These are phyloP conservation scores for Volutella citrinella DNA, from an alignment of 2,329 filamentous ascomycete genomes.

Conservation along the genomic window DNA sequence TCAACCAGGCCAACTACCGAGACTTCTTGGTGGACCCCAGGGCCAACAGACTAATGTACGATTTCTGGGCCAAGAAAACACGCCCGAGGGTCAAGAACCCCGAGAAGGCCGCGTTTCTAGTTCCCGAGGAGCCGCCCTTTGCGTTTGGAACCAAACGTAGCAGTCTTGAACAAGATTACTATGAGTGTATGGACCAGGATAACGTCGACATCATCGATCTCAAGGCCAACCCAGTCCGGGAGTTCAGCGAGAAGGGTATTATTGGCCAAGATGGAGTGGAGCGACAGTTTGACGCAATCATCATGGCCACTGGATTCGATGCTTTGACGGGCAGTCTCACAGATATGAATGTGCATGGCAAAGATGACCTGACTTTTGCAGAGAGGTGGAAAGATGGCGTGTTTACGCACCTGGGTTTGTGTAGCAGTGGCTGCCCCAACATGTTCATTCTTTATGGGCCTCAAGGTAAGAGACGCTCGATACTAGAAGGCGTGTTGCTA, in stretches of 20 bases:
- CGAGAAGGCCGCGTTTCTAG: constrained; percentile 41
- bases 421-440: constrained; percentile 18
- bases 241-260: constrained; percentile 39
- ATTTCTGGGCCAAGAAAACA: constrained; percentile 47
- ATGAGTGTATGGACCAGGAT: constrained; percentile 44
- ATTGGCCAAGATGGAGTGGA: constrained; percentile 31
- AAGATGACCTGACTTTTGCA: constrained; percentile 10
- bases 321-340: constrained; percentile 17
- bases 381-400: constrained; percentile 17
- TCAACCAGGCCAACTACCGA: constrained; percentile 43
- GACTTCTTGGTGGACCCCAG: constrained; percentile 41
- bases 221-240: constrained; percentile 39
- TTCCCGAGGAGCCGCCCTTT: constrained; percentile 42
- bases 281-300: constrained; percentile 22
- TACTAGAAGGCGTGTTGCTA: neutral
- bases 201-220: constrained; percentile 47
- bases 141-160: constrained; percentile 45
- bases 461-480: constrained; percentile 7
- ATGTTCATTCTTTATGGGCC: constrained; percentile 24
- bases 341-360: constrained; percentile 19
- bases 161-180: constrained; percentile 47
- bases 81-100: constrained; percentile 43
- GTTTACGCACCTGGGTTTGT: constrained; percentile 20
- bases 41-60: constrained; percentile 43
- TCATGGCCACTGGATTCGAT: constrained; percentile 22